Evolutionary conservation across 164 flowering plant species (phyloP).

Genomic region (Echeveria elegans): DNA sequence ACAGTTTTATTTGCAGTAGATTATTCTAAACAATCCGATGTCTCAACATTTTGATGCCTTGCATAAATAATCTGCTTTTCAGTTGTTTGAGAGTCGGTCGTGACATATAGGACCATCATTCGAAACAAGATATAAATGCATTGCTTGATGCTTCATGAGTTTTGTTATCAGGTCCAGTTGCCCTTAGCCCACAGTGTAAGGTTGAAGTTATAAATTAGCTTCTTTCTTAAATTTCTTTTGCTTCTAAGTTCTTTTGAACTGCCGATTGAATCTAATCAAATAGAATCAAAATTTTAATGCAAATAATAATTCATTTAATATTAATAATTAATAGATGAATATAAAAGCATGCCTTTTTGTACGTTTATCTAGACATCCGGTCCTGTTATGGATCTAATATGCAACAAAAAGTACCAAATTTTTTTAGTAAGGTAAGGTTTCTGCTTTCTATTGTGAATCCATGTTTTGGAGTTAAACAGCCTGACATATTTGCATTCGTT

Average conservation of each 20-base stretch:
- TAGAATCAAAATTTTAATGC: no score
- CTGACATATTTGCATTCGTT: neutral
- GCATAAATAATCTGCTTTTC: conserved; percentile 17
- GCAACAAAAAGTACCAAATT: conserved; percentile 69
- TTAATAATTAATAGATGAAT: no score
- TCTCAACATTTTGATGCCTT: neutral
- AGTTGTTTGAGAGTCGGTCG: conserved; percentile 96
- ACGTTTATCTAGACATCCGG: no score
- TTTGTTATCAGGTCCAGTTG: conserved; percentile 79
- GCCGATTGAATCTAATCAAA: no score
- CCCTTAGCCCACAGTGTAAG: neutral
- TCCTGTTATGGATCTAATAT: conserved; percentile 71
- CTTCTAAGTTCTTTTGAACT: no score
- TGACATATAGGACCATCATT: conserved; percentile 71
- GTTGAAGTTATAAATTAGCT: neutral
- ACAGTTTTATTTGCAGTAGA: conserved; percentile 47
- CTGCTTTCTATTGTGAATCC: neutral
- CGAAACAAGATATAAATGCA: conserved; percentile 71
- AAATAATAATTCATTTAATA: no score
- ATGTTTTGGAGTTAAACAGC: neutral
- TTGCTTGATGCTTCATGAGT: conserved; percentile 88
- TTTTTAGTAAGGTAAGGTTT: conserved; percentile 65
- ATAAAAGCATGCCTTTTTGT: no score
- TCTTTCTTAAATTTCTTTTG: neutral
- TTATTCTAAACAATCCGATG: neutral